Evolutionary conservation across 306 rosid genomes (phyloP), one percentile per base, ranked within the genome.

Genomic region (Leucaena leucocephala): DNA sequence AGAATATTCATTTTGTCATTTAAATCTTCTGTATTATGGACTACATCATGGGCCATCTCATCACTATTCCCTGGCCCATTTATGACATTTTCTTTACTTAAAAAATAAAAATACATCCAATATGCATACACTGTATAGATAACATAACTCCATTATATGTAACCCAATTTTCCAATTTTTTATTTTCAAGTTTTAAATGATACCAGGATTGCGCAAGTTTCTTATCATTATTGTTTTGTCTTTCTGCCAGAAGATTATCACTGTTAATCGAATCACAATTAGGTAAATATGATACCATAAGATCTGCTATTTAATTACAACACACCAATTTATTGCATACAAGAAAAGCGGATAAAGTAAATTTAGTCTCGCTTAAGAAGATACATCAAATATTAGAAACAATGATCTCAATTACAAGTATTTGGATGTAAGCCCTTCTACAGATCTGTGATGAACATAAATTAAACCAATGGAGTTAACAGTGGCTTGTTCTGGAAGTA

Each of bases 401-500:
- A 71, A 48, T 15, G 15, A 46, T 15, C 40, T 27, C 44, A 71
- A 49, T 7, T 3, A 4, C 5, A 7, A 21, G 44, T 5, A 68
- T 44, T 43, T 44, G 33, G 33, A 40, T 48, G 36, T 12, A 19
- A 71, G 7, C 3, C 8, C 6, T 16, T 40, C 55, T 34, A 71
- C 74, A 70, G 14, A 70, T 13, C 74, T 0, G 27, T 45, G 16
- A 45, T 48, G 44, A 2, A 27, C 27, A 11, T 27, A 45, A 39
- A 43, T 40, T 74, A 87, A 39, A 88, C 81, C 84, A 90, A 69
- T 1, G 92, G 91, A 52, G 94, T 86, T 59, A 88, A 22, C 68
- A 90, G 68, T 21, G 89, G 89, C 54, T 90, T 86, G 58, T 83
- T 85, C 75, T 33, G 78, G 78, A 90, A 90, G 79, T 86, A 80